Conservation (phyloP, 2,329 filamentous ascomycete genomes). For the Curvularia spicifera region DNA sequence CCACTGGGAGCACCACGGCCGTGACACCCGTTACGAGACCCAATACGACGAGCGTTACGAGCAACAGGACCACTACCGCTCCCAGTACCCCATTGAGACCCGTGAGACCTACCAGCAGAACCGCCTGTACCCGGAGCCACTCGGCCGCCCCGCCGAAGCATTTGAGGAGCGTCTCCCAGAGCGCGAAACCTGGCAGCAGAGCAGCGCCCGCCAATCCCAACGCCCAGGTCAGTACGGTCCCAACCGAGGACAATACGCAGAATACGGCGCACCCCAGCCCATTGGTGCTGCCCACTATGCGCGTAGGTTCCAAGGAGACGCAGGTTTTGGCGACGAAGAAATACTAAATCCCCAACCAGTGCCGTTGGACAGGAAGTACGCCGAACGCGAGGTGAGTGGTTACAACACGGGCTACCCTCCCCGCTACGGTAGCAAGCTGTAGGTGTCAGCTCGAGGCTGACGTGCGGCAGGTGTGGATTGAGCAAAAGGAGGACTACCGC, state of each 20-base stretch:
- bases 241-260: slow-evolving; percentile 37
- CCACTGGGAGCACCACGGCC: slow-evolving; percentile 29
- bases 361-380: slow-evolving; percentile 35
- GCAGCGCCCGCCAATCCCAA: slow-evolving; percentile 23
- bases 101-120: slow-evolving; percentile 15
- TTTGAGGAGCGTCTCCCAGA: slow-evolving; percentile 48
- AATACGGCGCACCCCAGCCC: slow-evolving; percentile 43
- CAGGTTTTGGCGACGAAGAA: slow-evolving; percentile 47
- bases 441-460: slow-evolving; percentile 17
- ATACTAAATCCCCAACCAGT: slow-evolving; percentile 49
- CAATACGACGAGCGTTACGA: slow-evolving; percentile 34
- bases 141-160: slow-evolving; percentile 42
- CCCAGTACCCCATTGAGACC: slow-evolving; percentile 26
- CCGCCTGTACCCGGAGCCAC: slow-evolving; percentile 29
- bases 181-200: slow-evolving; percentile 45
- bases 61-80: slow-evolving; percentile 28
- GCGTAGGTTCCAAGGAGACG: slow-evolving; percentile 45
- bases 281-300: slow-evolving; percentile 39
- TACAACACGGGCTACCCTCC: slow-evolving; percentile 16
- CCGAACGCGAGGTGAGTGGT: slow-evolving; percentile 44
- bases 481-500: slow-evolving; percentile 46
- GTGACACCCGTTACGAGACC: slow-evolving; percentile 22
- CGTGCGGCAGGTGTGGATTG: slow-evolving; percentile 43
- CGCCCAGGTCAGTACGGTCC: slow-evolving; percentile 23
- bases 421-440: slow-evolving; percentile 19